These are phyloP conservation scores for Dactylellina leptospora DNA, from an alignment of 2,329 filamentous ascomycete species.

Conservation along the genomic window DNA sequence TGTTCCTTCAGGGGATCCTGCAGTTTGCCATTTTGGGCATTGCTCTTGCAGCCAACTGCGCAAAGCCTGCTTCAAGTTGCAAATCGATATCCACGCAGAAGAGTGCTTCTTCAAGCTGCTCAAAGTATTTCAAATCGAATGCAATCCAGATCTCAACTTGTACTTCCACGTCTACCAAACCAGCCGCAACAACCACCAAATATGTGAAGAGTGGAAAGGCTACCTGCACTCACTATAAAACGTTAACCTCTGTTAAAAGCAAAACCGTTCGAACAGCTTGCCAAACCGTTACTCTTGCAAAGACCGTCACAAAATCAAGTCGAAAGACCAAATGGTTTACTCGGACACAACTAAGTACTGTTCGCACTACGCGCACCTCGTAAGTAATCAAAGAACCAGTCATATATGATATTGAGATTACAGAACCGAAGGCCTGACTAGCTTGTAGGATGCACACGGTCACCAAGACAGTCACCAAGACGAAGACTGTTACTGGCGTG, in stretches of 20 bases:
- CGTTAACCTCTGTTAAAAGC: neutral
- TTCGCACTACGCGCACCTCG: neutral
- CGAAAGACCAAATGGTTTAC: neutral
- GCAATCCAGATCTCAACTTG: neutral
- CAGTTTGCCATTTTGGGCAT: neutral
- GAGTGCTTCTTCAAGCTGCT: conserved; percentile 9
- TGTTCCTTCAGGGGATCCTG: conserved; percentile 4
- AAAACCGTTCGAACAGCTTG: neutral
- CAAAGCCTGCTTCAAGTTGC: conserved; percentile 13
- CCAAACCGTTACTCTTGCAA: neutral
- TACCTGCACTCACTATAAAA: conserved; percentile 7
- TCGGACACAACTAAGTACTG: neutral
- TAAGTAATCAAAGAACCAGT: neutral
- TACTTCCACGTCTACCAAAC: neutral
- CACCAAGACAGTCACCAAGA: neutral
- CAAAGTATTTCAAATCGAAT: neutral
- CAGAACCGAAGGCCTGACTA: neutral
- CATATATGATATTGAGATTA: neutral
- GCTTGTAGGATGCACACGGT: neutral
- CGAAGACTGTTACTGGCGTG: neutral
- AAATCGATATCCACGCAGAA: neutral
- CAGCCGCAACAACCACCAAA: neutral
- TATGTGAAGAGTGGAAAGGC: conserved; percentile 14
- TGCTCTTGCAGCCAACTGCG: neutral
- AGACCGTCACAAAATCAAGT: neutral